A percentile compares a stretch with the other conserved stretches of the same genome.
Evolutionary conservation across 1,284 basidiomycete species (phyloP).

Genomic region (Marasmius sp.): DNA sequence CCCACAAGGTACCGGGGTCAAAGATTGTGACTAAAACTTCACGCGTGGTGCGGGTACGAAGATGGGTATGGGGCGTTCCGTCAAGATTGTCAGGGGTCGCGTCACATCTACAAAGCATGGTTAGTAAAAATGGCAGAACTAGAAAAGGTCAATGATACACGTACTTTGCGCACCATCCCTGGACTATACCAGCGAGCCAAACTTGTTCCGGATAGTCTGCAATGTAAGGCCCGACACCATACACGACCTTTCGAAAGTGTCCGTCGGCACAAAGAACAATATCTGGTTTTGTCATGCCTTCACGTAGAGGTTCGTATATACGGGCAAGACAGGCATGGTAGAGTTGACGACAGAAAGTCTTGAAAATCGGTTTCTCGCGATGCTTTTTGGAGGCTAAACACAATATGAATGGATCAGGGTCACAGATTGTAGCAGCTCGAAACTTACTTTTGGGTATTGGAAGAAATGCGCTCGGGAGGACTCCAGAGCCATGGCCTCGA

Average conservation of each 20-base stretch:
- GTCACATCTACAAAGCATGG: conserved; percentile 6
- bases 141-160: not conserved
- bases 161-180: conserved; percentile 17
- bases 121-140: not conserved
- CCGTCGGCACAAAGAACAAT: conserved; percentile 13
- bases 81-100: conserved; percentile 5
- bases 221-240: conserved; percentile 15
- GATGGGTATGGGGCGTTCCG: not conserved
- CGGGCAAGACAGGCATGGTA: conserved; percentile 12
- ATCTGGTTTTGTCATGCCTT: conserved; percentile 11
- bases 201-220: conserved; percentile 19
- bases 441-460: conserved; percentile 26
- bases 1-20: conserved; percentile 5
- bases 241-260: conserved; percentile 13
- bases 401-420: not conserved
- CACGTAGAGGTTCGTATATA: conserved; percentile 8
- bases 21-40: conserved; percentile 1
- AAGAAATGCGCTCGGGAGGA: conserved; percentile 22
- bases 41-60: not conserved
- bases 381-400: conserved; percentile 17
- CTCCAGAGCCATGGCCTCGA: conserved; percentile 17
- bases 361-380: conserved; percentile 4
- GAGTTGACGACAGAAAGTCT: conserved; percentile 7
- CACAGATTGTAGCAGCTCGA: not conserved
- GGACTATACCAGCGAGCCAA: conserved; percentile 10